Base-by-base conservation (phyloP, 106 monocot genomes). In the Triglochin maritima region DNA sequence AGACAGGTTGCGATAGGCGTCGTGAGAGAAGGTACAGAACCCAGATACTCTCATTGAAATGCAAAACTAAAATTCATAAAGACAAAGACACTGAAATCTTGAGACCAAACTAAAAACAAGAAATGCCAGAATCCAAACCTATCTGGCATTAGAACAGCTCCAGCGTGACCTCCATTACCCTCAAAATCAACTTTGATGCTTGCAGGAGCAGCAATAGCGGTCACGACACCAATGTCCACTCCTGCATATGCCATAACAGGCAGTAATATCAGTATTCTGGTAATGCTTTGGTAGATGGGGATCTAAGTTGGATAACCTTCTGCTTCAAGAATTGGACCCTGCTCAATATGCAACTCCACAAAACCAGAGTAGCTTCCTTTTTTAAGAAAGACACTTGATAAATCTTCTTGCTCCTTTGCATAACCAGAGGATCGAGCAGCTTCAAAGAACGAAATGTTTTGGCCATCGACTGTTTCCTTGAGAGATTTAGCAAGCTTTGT, bases 181-280 rank as follows among this genome's bases (percentile, higher is more conserved):
- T 96, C 87, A 82, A 91, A 91, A 46, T 84, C 86, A 7, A 96
- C 88, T 63, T 72, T 86, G 57, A 96, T 88, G 50, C 96, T 96
- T 70, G 96, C 96, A 74, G 96, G 96, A 47, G 96, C 96, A 76
- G 96, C 96, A 78, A 96, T 96, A 8, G 96, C 96, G 74, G 91
- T 91, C n/a, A 96, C 96, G 73, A 96, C 80, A 14, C 96, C 96
- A 79, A 96, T 86, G 2, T 79, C 60, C 65, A 88, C 44, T 65
- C 87, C 95, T 95, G 47, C 58, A 47, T 49, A 69, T 3, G 43
- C 5, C 6, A 2, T 58, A 59, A 62, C 41, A 12, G 62, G 44
- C 6, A 64, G 46, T 48, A 49, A 64, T 64, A 52, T 11, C 52
- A 8, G 52, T 6, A 8, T 52, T 1, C 52, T 52, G 7, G 11